Percentiles rank a stretch among this genome's conserved stretches.
Evolutionary conservation across 352 stramenopile species (phyloP).

Genomic region (Globisporangium polare): DNA sequence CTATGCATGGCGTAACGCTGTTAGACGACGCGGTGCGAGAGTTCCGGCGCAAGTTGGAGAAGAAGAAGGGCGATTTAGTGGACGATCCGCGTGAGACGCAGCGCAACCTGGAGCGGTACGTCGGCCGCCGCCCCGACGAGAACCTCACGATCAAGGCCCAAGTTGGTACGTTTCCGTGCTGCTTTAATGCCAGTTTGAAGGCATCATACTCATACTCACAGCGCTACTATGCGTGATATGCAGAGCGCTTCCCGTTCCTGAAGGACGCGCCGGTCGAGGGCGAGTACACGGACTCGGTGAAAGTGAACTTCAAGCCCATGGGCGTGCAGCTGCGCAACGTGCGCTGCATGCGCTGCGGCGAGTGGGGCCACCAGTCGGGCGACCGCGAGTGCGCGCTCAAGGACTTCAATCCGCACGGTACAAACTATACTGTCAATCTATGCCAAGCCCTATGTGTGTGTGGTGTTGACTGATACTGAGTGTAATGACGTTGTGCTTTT

Average conservation of each 20-base stretch:
- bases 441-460: too few relatives aligned
- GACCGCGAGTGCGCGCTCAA: slow-evolving; percentile 78
- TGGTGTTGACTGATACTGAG: not conserved
- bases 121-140: slow-evolving; percentile 61
- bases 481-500: slow-evolving; percentile 4
- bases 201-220: not conserved
- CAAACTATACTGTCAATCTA: too few relatives aligned
- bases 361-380: slow-evolving; percentile 83
- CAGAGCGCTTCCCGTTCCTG: slow-evolving; percentile 85
- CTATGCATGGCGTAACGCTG: not conserved
- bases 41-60: slow-evolving; percentile 60
- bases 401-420: slow-evolving; percentile 72
- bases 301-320: slow-evolving; percentile 87
- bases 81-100: slow-evolving; percentile 22
- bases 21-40: slow-evolving; percentile 59
- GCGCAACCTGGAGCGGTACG: slow-evolving; percentile 69
- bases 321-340: slow-evolving; percentile 83
- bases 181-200: not conserved
- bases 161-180: slow-evolving; percentile 30
- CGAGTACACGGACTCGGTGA: slow-evolving; percentile 73
- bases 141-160: slow-evolving; percentile 78
- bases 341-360: slow-evolving; percentile 70
- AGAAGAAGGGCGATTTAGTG: slow-evolving; percentile 7
- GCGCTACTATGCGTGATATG: not conserved
- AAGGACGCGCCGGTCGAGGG: slow-evolving; percentile 87